Conservation (phyloP, 139 green algal genomes). For the Asterochloris erici region DNA sequence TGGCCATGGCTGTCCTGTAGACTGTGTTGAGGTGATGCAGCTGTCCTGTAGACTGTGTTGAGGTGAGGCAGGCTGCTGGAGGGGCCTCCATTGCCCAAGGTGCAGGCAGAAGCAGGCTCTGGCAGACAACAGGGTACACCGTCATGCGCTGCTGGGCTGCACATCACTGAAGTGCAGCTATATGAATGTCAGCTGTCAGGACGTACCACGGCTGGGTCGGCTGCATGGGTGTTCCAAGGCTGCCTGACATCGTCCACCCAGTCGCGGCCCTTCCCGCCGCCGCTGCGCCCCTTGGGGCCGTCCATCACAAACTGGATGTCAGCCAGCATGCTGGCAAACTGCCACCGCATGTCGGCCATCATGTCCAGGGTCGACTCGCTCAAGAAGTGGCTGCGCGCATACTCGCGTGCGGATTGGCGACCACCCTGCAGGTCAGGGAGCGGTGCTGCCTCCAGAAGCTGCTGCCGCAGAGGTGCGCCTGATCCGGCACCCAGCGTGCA, state of each 20-base stretch:
- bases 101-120: no score
- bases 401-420: constrained; percentile 14
- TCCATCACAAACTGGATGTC: constrained; percentile 59
- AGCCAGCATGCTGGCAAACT: constrained; percentile 82
- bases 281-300: not conserved
- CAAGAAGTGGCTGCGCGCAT: constrained; percentile 41
- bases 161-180: not conserved
- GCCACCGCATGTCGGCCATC: constrained; percentile 73
- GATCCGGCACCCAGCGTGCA: no score
- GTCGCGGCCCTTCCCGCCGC: not conserved
- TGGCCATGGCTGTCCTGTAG: no score
- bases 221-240: constrained; percentile 45
- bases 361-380: constrained; percentile 62
- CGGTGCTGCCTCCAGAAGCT: not conserved
- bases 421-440: not conserved
- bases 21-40: no score
- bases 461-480: no score
- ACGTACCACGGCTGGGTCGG: constrained; percentile 33
- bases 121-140: no score
- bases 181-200: not conserved
- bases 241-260: constrained; percentile 47
- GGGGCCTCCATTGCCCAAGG: no score
- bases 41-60: no score
- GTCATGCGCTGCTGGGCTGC: no score
- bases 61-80: no score